Conservation (phyloP, 139 green algal genomes). For the Chlorella sp. region DNA sequence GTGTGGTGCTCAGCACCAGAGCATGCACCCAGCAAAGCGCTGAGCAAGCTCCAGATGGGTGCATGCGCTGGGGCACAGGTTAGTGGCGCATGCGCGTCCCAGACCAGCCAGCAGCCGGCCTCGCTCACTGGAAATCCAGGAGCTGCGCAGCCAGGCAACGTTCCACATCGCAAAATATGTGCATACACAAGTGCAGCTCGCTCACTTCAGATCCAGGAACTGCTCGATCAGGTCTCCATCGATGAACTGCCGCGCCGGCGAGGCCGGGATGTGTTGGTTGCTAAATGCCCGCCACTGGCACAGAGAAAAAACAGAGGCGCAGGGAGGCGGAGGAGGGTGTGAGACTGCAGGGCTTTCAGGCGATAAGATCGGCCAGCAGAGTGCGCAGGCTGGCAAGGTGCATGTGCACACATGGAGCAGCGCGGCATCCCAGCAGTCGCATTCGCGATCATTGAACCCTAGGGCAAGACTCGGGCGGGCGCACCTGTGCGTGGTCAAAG, state of each 20-base stretch:
- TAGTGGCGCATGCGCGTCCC: too few relatives aligned
- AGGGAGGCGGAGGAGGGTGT: background rate
- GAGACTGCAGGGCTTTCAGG: background rate
- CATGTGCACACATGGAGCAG: too few relatives aligned
- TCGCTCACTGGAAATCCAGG: background rate
- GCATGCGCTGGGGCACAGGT: too few relatives aligned
- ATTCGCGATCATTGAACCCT: too few relatives aligned
- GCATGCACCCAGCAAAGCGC: too few relatives aligned
- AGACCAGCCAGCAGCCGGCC: too few relatives aligned
- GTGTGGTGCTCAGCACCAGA: too few relatives aligned
- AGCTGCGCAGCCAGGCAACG: background rate
- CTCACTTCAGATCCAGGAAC: slow-evolving; percentile 86
- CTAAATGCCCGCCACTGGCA: slow-evolving; percentile 88
- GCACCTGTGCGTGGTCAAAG: slow-evolving; percentile 74
- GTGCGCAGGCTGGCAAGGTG: too few relatives aligned
- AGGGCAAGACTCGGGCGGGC: background rate
- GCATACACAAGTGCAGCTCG: background rate
- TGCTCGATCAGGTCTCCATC: slow-evolving; percentile 97
- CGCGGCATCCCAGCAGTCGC: background rate
- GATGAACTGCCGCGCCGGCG: slow-evolving; percentile 76
- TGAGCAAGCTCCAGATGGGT: too few relatives aligned
- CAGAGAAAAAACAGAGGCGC: too few relatives aligned
- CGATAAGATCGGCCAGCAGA: too few relatives aligned
- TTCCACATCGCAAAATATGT: background rate
- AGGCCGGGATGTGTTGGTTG: slow-evolving; percentile 71